Base-by-base conservation (phyloP, 2,329 filamentous ascomycete species). In the Metarhizium guizhouense region DNA sequence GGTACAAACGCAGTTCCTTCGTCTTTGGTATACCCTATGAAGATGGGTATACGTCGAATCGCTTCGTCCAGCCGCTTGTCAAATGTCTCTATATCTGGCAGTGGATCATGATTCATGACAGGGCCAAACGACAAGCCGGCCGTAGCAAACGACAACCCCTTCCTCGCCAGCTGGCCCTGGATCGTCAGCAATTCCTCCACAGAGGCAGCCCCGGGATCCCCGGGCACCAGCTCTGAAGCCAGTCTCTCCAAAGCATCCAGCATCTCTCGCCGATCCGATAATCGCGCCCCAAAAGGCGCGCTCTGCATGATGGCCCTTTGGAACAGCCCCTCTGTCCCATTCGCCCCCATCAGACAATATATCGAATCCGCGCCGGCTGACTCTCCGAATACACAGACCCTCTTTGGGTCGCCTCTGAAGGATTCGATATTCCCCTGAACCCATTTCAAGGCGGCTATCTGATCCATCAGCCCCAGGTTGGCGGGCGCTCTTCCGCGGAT, bases 341-440 rank as follows among this genome's bases (percentile, higher is more conserved):
- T 53, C 20, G 57, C 57, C 13, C 40, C 57, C 18, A 58, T 43
- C 5, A 60, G 54, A 43, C 55, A 59, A 47, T 57, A 60, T 4
- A 62, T 58, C 0, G 81, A 85, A 54, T 86, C 84, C 0, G 75
- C 68, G 2, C 80, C 79, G 0, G 80, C 47, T 11, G 47, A 50
- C 18, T 55, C 42, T 3, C 54, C 54, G 18, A 52, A 52, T 16
- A 55, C 78, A 0, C 83, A 86, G 7, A 87, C 81, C 57, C 80
- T 81, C 2, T 71, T 67, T 0, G 83, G 80, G 61, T 87, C 83
- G 2, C 85, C 85, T 3, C 85, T 85, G 64, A 88, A 88, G 0
- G 76, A 70, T 0, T 71, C 76, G 56, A 87, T 84, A 60, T 87
- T 84, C 57, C 84, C 80, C 3, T 79, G 76, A 0, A 84, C 74